Base-by-base conservation (phyloP, 2,329 filamentous ascomycete genomes). In the Alternaria solani region DNA sequence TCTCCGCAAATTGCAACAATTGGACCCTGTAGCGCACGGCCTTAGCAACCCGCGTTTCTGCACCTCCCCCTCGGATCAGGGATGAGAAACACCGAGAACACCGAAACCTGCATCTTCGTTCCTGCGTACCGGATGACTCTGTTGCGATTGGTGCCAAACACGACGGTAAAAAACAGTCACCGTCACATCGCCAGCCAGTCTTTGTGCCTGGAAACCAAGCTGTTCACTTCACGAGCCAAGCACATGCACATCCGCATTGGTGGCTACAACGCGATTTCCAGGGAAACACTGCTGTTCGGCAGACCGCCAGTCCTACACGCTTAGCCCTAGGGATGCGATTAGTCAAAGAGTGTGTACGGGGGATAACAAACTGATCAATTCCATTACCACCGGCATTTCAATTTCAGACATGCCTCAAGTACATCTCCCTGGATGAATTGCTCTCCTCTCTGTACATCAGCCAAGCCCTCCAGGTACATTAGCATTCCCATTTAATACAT, bases 21-120 rank as follows among this genome's bases (percentile, higher is more conserved):
- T 61, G 48, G 58, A 61, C 58, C 58, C 54, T 61, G 57, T 38
- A 20, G 47, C 43, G 58, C 58, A 61, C 58, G 54, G 58, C 36
- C 58, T 51, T 36, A 32, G 20, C 26, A 57, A 47, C 58, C 58
- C 58, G 58, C 58, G 20, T 48, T 47, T 51, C 36, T 51, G 42
- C 42, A 30, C 42, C 41, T 47, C 38, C 32, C 57, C 46, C 51
- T 55, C 36, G n/a, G 38, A 36, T 55, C 49, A 56, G 38, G 44
- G 30, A 43, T 56, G 30, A 49, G 46, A 49, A 49, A 49, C 46
- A 49, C 46, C 46, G 46, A 48, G 34, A n/a, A 36, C 46, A 48
- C 46, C 46, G 46, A 49, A 38, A 23, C 32, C 12, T 14, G 32
- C 14, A 36, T 36, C 14, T 36, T 36, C 32, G 32, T 36, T 36